phyloP scores from a whole-genome alignment of 1,284 basidiomycete species.

The Rhodotorula sp. region DNA sequence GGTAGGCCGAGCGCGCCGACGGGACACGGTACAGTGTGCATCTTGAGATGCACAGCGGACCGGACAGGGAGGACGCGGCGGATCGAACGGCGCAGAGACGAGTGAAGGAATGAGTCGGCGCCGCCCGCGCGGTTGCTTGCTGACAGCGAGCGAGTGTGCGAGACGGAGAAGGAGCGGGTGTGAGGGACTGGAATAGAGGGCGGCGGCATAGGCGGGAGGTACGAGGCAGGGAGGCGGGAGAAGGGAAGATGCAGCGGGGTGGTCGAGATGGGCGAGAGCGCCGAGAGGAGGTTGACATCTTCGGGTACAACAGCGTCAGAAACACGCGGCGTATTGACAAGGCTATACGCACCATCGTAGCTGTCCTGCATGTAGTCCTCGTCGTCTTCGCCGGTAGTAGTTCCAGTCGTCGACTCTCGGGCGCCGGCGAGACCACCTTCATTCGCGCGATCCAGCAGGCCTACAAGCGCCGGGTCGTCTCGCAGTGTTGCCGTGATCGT shows the following conservation, averaged over 20 bases:
- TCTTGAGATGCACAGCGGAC: slow-evolving; percentile 11
- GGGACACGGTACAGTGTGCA: slow-evolving; percentile 26
- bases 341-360: slow-evolving; percentile 16
- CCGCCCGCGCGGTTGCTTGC: not conserved
- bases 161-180: slow-evolving; percentile 17
- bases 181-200: not conserved
- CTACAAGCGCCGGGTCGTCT: slow-evolving; percentile 29
- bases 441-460: slow-evolving; percentile 11
- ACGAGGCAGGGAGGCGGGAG: slow-evolving; percentile 24
- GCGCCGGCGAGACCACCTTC: not conserved
- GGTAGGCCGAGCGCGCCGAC: slow-evolving; percentile 6
- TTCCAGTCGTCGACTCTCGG: not conserved
- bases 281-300: slow-evolving; percentile 38
- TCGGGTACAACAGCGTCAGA: not conserved
- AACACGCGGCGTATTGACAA: no score
- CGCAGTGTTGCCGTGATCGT: slow-evolving; percentile 27
- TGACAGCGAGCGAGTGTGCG: slow-evolving; percentile 3
- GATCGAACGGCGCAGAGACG: slow-evolving; percentile 24
- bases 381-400: slow-evolving; percentile 4
- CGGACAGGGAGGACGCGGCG: slow-evolving; percentile 14
- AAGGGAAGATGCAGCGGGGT: slow-evolving; percentile 28
- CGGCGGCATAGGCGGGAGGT: slow-evolving; percentile 1
- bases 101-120: slow-evolving; percentile 6
- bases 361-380: slow-evolving; percentile 39
- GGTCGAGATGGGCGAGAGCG: slow-evolving; percentile 13